Conservation (phyloP, 106 monocot genomes). For the Hemerocallis citrina region DNA sequence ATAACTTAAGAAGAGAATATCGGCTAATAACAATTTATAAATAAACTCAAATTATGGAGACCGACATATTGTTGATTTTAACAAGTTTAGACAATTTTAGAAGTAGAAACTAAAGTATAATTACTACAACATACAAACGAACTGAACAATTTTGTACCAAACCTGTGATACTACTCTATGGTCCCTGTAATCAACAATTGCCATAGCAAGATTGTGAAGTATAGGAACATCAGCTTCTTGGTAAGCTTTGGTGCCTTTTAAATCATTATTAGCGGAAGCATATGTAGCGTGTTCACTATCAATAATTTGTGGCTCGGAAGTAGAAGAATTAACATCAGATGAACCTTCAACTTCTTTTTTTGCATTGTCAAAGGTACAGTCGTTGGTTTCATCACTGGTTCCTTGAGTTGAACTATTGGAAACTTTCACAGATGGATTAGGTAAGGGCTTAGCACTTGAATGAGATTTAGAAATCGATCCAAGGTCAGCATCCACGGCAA, state of each 20-base stretch:
- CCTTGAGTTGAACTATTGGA: background rate
- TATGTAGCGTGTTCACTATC: no score
- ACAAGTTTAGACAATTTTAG: no score
- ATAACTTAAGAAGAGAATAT: no score
- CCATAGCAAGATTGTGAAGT: conserved; percentile 92
- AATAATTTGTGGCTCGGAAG: conserved; percentile 41
- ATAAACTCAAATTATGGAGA: no score
- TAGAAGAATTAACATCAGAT: background rate
- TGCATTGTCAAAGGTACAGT: conserved; percentile 15
- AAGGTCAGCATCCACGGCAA: conserved; percentile 74
- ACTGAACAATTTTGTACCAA: no score
- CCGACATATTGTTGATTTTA: no score
- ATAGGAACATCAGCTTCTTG: conserved; percentile 90
- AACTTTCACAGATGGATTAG: conserved; percentile 8
- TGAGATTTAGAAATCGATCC: conserved; percentile 48
- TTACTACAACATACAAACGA: no score
- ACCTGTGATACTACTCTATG: conserved; percentile 92
- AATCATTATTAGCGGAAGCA: no score
- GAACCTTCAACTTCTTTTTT: conserved; percentile 5
- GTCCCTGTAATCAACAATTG: conserved; percentile 87
- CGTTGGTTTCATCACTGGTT: conserved; percentile 4
- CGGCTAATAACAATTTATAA: no score
- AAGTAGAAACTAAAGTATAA: no score
- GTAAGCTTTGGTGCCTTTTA: no score
- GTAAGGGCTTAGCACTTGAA: conserved; percentile 6